Evolutionary conservation across 2,329 filamentous ascomycete species (phyloP).

Genomic region (Decorospora gaudefroyi): DNA sequence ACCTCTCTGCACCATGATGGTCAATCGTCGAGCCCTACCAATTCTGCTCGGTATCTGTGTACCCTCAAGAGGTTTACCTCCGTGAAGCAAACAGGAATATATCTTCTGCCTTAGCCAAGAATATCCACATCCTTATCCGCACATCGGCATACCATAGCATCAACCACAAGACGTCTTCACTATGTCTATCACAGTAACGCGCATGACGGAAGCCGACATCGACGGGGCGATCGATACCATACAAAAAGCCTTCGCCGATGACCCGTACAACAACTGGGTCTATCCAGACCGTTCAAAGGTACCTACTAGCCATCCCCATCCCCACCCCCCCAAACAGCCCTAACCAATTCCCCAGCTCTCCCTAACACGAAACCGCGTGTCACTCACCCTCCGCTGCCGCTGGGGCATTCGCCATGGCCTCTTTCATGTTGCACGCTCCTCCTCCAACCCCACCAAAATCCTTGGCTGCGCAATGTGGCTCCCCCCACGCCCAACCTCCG

Average conservation of each 20-base stretch:
- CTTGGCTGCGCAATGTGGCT: conserved; percentile 76
- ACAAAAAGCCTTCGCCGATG: conserved; percentile 67
- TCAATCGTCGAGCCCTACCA: background rate
- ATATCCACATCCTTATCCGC: background rate
- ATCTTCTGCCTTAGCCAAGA: background rate
- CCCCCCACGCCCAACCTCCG: conserved; percentile 56
- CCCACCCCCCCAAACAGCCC: background rate
- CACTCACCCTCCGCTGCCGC: conserved; percentile 66
- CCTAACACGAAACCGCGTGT: conserved; percentile 63
- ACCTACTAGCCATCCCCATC: background rate
- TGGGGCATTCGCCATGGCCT: conserved; percentile 73
- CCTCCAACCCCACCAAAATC: conserved; percentile 55
- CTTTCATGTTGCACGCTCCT: conserved; percentile 71
- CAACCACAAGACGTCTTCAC: conserved; percentile 15
- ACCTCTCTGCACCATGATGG: conserved; percentile 23
- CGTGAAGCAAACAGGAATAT: background rate
- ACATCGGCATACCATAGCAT: background rate
- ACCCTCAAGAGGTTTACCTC: background rate
- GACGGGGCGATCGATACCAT: conserved; percentile 67
- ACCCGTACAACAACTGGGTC: conserved; percentile 70
- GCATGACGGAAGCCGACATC: conserved; percentile 63
- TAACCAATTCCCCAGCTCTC: too few relatives aligned
- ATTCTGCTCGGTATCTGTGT: background rate
- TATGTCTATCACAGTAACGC: conserved; percentile 59
- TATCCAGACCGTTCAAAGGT: conserved; percentile 64